phyloP scores from a whole-genome alignment of 2,329 filamentous ascomycete species.

The Didymella pomorum region DNA sequence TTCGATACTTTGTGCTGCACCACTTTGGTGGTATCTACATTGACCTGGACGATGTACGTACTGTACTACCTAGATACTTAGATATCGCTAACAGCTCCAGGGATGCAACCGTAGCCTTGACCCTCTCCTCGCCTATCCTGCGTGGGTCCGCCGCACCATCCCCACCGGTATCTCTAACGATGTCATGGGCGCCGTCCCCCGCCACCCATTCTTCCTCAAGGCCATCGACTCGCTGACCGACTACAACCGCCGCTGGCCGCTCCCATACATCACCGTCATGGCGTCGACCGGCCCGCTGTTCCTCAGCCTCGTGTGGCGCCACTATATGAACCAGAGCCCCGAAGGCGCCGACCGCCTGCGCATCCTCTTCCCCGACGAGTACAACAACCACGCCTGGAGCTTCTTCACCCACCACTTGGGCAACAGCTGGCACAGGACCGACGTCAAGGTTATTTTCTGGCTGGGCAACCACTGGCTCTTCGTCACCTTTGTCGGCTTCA shows the following conservation, averaged over 20 bases:
- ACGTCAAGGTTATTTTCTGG: constrained; percentile 72
- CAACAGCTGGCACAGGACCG: constrained; percentile 71
- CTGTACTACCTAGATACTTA: not conserved
- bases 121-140: constrained; percentile 72
- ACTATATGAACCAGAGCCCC: constrained; percentile 67
- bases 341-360: constrained; percentile 64
- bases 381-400: constrained; percentile 72
- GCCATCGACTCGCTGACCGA: constrained; percentile 72
- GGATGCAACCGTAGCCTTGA: constrained; percentile 74
- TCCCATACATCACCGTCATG: constrained; percentile 82
- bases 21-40: constrained; percentile 84
- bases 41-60: constrained; percentile 73
- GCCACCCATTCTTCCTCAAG: constrained; percentile 76
- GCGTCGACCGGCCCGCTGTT: constrained; percentile 79
- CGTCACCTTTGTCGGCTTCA: constrained; percentile 63
- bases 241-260: constrained; percentile 73
- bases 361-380: constrained; percentile 74
- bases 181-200: constrained; percentile 75
- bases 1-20: constrained; percentile 80
- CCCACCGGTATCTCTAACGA: constrained; percentile 85
- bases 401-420: constrained; percentile 74
- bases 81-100: constrained; percentile 46
- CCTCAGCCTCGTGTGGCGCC: constrained; percentile 77
- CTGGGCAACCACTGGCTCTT: constrained; percentile 65
- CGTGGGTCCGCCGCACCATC: constrained; percentile 74